Percentiles rank a stretch among this genome's conserved stretches.
Evolutionary conservation across 2,329 filamentous ascomycete species (phyloP).

Genomic region (Spiromastix sp.): DNA sequence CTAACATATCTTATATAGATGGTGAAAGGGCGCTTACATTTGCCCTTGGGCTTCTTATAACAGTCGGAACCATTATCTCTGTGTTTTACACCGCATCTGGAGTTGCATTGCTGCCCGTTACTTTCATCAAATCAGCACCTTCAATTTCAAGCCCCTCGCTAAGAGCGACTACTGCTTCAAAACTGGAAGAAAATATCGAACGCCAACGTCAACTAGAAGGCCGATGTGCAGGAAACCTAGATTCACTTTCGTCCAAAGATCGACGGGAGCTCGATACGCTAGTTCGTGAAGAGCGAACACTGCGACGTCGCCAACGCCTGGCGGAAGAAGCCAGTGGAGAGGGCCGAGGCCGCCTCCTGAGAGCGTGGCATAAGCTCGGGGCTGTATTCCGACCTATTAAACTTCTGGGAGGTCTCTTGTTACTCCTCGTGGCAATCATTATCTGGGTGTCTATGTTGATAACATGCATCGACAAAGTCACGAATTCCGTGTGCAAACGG

Average conservation of each 20-base stretch:
- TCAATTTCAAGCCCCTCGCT: constrained; percentile 73
- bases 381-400: constrained; percentile 81
- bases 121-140: constrained; percentile 85
- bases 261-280: constrained; percentile 79
- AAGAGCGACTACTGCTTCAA: constrained; percentile 64
- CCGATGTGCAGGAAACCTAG: constrained; percentile 65
- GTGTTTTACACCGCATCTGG: constrained; percentile 81
- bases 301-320: constrained; percentile 79
- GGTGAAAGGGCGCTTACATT: constrained; percentile 91
- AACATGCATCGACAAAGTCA: constrained; percentile 90
- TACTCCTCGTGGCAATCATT: constrained; percentile 63
- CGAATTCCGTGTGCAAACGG: constrained; percentile 84
- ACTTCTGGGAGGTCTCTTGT: constrained; percentile 68
- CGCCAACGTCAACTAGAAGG: constrained; percentile 84
- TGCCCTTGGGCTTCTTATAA: constrained; percentile 76
- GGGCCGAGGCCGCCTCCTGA: constrained; percentile 63
- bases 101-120: constrained; percentile 77
- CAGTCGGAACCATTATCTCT: constrained; percentile 76
- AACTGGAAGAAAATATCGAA: constrained; percentile 80
- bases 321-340: constrained; percentile 70
- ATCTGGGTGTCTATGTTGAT: constrained; percentile 90
- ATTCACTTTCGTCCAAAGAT: constrained; percentile 72
- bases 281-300: constrained; percentile 79
- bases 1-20: constrained; percentile 35
- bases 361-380: constrained; percentile 67